Base-by-base conservation (phyloP, 805 yeast genomes). In the Yarrowia sp. region DNA sequence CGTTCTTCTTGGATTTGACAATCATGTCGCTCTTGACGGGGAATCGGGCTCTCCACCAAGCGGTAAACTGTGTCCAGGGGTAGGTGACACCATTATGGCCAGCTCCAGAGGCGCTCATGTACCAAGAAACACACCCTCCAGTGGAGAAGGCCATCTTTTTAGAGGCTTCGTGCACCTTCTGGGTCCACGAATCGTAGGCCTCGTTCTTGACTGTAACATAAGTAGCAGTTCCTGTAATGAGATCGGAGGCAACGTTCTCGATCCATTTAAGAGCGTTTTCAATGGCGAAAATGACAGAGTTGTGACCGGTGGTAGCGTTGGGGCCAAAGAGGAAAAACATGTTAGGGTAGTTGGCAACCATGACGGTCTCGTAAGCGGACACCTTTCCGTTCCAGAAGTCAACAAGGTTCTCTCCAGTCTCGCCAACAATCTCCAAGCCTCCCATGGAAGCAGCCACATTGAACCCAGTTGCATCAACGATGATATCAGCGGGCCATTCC, bases 121-220 rank as follows among this genome's bases (percentile, higher is more conserved):
- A 67, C 69, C 69, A 67, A 2, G 69, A 67, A n/a, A 12, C 52
- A 28, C 69, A 67, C 0, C 69, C 69, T n/a, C 69, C 69, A 35
- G 28, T 49, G 14, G 67, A 41, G 21, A 67, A 52, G 8, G 66
- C 67, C 24, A 48, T 33, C 32, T 62, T 44, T 30, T 48, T 51
- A 52, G 62, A 44, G 14, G 66, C 67, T 5, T 62, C 66, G 10
- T 62, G 30, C 21, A 67, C 38, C 22, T 44, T 30, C n/a, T 35
- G 22, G 24, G 40, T 56, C 69, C 69, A 67, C 5, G 22, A 17
- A 21, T 64, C 51, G 44, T 67, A 67, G 9, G 69, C 69, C 9
- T 33, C 46, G 16, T 35, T 24, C 43, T 41, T 52, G 41, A 67
- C 69, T 12, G 67, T 49, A 30, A 67, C 65, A 22, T 56, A 38